These are phyloP conservation scores for Lentinus polychrous DNA, from an alignment of 1,284 basidiomycete genomes.

Conservation along the genomic window DNA sequence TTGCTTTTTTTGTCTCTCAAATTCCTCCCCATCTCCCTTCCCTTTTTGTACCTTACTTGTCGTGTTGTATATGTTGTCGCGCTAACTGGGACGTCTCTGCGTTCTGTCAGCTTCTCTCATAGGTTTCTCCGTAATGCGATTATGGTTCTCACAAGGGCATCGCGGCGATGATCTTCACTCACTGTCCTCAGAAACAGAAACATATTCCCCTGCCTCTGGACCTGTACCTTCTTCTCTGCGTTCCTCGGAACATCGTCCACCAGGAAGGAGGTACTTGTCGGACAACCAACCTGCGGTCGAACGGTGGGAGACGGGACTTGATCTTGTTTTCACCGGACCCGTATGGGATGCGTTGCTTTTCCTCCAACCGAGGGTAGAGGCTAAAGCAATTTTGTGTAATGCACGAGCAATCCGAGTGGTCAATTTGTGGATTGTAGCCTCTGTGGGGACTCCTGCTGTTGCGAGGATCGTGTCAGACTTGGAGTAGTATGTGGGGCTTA, in stretches of 20 bases:
- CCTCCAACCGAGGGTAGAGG: neutral
- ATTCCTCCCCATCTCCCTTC: neutral
- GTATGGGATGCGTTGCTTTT: neutral
- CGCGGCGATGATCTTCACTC: neutral
- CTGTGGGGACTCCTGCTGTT: slow-evolving; percentile 68
- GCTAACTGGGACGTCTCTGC: neutral
- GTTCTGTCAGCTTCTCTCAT: neutral
- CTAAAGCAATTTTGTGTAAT: neutral
- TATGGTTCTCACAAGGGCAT: neutral
- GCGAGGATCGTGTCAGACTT: slow-evolving; percentile 60
- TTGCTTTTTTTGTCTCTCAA: neutral
- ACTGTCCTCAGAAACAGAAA: too few species aligned
- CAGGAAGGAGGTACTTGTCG: neutral
- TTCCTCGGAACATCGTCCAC: neutral
- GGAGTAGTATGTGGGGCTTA: slow-evolving; percentile 72
- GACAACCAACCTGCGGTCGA: neutral
- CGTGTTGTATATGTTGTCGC: neutral
- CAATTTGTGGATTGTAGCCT: slow-evolving; percentile 35
- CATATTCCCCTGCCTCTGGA: neutral
- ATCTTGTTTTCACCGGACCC: neutral
- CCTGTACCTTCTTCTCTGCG: neutral
- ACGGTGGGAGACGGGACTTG: neutral
- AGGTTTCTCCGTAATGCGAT: neutral
- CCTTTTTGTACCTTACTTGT: neutral
- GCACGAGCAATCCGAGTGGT: slow-evolving; percentile 18